phyloP scores from a whole-genome alignment of 2,329 filamentous ascomycete genomes.

The Penicillium sp. region DNA sequence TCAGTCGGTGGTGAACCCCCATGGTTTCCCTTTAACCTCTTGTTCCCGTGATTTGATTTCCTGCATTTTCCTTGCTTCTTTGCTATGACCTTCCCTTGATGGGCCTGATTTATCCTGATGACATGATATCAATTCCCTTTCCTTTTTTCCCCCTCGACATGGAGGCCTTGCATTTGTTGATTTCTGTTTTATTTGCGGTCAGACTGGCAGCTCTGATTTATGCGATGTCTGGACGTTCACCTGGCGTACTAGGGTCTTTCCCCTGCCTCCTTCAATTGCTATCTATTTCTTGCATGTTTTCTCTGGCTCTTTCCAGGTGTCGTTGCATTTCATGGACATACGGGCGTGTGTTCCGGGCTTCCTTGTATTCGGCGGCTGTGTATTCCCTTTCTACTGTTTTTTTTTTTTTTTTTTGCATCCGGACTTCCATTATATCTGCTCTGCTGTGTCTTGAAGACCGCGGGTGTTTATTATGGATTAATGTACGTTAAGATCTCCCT shows the following conservation, averaged over 20 bases:
- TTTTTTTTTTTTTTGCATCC: slow-evolving; percentile 36
- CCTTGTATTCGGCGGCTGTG: slow-evolving; percentile 31
- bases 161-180: slow-evolving; percentile 18
- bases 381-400: slow-evolving; percentile 25
- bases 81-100: slow-evolving; percentile 24
- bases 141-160: slow-evolving; percentile 26
- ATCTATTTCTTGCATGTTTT: slow-evolving; percentile 20
- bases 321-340: slow-evolving; percentile 36
- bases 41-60: slow-evolving; percentile 21
- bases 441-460: slow-evolving; percentile 34
- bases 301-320: slow-evolving; percentile 30
- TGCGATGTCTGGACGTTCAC: slow-evolving; percentile 33
- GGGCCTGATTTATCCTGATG: slow-evolving; percentile 24
- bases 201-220: slow-evolving; percentile 32
- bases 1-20: slow-evolving; percentile 62
- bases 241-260: slow-evolving; percentile 37
- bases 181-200: slow-evolving; percentile 15
- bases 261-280: slow-evolving; percentile 21
- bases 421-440: slow-evolving; percentile 37
- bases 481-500: slow-evolving; percentile 53
- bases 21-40: slow-evolving; percentile 14
- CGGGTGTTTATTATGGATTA: slow-evolving; percentile 38
- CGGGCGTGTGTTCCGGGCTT: slow-evolving; percentile 31
- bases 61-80: slow-evolving; percentile 18
- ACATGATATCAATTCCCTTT: slow-evolving; percentile 34